Percentiles rank a stretch among this genome's conserved stretches.
These are phyloP conservation scores for Starmerella apis DNA, from an alignment of 805 yeast species.

Conservation along the genomic window DNA sequence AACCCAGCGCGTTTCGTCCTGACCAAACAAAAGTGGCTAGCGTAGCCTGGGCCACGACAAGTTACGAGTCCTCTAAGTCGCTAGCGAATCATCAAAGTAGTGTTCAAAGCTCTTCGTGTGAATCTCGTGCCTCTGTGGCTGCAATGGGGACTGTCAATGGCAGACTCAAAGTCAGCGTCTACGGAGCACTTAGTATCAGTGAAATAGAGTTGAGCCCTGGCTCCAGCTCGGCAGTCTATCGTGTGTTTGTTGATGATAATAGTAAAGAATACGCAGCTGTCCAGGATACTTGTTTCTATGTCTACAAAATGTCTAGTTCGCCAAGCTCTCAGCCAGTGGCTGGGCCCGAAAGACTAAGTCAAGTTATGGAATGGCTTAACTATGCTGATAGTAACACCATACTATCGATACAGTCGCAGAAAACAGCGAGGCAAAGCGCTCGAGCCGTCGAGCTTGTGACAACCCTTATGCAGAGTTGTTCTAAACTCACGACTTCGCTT, in stretches of 20 bases:
- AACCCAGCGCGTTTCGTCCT: slow-evolving; percentile 15
- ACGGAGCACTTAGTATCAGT: slow-evolving; percentile 33
- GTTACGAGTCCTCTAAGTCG: neutral
- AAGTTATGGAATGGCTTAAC: neutral
- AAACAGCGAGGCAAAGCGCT: neutral
- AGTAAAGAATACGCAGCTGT: slow-evolving; percentile 13
- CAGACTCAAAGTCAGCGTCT: slow-evolving; percentile 28
- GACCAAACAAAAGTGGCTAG: neutral
- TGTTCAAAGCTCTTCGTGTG: neutral
- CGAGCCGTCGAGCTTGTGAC: neutral
- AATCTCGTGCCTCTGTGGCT: slow-evolving; percentile 18
- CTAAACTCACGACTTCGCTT: neutral
- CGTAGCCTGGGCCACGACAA: slow-evolving; percentile 5
- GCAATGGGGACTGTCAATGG: slow-evolving; percentile 27
- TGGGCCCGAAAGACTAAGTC: neutral
- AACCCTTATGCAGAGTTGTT: neutral
- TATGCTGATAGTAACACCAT: neutral
- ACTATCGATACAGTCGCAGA: neutral
- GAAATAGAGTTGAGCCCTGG: slow-evolving; percentile 13
- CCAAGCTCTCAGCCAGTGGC: neutral
- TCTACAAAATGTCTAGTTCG: neutral
- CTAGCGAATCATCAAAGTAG: neutral
- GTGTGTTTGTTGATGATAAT: slow-evolving; percentile 1
- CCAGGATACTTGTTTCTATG: slow-evolving; percentile 3
- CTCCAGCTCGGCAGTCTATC: slow-evolving; percentile 3